Conservation (phyloP, 2,329 filamentous ascomycete species). For the Pseudogymnoascus sp. region DNA sequence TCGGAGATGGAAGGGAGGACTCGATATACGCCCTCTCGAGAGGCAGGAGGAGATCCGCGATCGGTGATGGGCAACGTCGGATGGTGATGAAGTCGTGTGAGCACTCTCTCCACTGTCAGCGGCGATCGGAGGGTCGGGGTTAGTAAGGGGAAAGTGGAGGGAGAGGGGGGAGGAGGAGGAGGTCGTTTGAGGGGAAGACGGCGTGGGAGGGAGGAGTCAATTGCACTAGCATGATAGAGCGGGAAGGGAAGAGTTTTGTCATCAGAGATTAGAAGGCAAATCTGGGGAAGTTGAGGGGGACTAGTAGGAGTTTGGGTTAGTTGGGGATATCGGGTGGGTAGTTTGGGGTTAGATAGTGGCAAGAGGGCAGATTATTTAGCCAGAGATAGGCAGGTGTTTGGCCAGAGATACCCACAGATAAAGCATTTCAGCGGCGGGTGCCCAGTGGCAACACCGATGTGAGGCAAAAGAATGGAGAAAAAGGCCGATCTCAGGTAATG, state of each 20-base stretch:
- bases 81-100: not conserved
- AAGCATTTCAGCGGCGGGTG: not conserved
- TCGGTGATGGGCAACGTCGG: not conserved
- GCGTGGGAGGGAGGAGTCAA: not conserved
- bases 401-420: not conserved
- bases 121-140: not conserved
- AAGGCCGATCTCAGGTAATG: not conserved
- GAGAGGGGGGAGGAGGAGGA: not conserved
- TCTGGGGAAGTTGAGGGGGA: not conserved
- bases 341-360: conserved; percentile 3
- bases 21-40: not conserved
- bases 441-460: too few relatives aligned
- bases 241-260: conserved; percentile 5
- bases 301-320: not conserved
- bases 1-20: not conserved
- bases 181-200: not conserved
- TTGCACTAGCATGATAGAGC: not conserved
- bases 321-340: not conserved
- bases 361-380: not conserved
- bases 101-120: not conserved
- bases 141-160: not conserved
- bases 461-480: not conserved
- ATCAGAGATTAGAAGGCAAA: not conserved
- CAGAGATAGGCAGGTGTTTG: not conserved
- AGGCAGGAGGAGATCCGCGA: not conserved